Base-by-base conservation (phyloP, 1,284 basidiomycete genomes). In the Cryptococcus neoformans region DNA sequence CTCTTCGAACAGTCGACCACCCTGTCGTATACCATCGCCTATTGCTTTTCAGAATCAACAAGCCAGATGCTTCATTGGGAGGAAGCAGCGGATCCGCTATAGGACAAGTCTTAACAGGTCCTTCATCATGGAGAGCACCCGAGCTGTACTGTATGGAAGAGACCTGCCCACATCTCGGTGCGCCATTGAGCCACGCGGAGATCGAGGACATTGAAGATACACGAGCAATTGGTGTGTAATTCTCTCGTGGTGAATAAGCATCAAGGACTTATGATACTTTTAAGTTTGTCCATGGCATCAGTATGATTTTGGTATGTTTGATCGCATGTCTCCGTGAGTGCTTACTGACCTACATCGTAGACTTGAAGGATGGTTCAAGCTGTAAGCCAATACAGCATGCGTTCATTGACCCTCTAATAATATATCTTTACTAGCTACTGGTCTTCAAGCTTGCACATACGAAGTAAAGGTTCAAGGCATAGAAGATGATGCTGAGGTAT, bases 91-190 rank as follows among this genome's bases (percentile, higher is more conserved):
- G 17, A 47, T 10, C 14, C 7, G 21, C 11, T 6, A 34, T 56
- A 66, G 54, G 55, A 48, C n/a, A 35, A 53, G 37, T 49, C 53
- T 16, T 28, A 62, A 39, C 38, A 47, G 47, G 44, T 17, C 41
- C 49, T 42, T 54, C 51, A 51, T 53, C 11, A 45, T 47, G 44
- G 56, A 57, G n/a, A 42, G 64, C 28, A 49, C 78, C 79, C 6
- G 86, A 89, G 67, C 79, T 89, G 8, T 92, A 90, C 70, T 87
- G 85, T 46, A 92, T 93, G 89, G 89, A 92, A 73, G 85, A 88
- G 7, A 83, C 83, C 9, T 92, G 90, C 69, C 90, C 90, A 0
- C 90, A 92, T 77, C 81, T 91, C 3, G 89, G 89, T 2, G 89
- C 89, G 5, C 89, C 91, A 51, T 81, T 92, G 68, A 88, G 87